phyloP scores from a whole-genome alignment of 129 eudicot genomes.

The Escallonia rubra region DNA sequence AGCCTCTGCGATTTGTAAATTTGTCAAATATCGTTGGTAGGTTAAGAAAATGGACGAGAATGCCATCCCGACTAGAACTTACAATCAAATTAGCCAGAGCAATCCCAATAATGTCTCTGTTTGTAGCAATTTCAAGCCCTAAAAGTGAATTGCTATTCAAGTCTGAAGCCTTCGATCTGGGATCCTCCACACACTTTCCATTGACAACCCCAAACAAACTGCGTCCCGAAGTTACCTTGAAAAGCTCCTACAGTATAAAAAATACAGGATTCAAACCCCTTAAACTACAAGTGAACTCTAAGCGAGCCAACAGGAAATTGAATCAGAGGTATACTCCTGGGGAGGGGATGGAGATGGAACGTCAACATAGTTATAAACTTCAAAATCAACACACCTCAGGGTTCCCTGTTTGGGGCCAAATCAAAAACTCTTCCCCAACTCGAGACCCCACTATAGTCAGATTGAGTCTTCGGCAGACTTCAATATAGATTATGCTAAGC shows the following conservation, averaged over 20 bases:
- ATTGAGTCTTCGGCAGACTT: constrained; percentile 84
- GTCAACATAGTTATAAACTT: not conserved
- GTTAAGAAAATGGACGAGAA: not conserved
- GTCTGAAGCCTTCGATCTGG: constrained; percentile 83
- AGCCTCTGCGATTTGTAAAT: constrained; percentile 44
- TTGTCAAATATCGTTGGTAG: not conserved
- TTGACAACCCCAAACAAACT: constrained; percentile 88
- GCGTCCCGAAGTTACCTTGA: constrained; percentile 75
- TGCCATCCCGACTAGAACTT: constrained; percentile 18
- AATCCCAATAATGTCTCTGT: constrained; percentile 87
- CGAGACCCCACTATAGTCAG: constrained; percentile 81
- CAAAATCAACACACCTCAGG: constrained; percentile 55
- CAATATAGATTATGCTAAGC: constrained; percentile 82
- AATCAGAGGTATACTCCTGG: no score
- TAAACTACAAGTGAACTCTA: not conserved
- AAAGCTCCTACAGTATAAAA: constrained; percentile 57
- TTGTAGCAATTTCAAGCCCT: constrained; percentile 75
- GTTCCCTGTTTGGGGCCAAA: constrained; percentile 81
- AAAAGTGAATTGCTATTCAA: constrained; percentile 58
- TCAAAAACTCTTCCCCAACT: constrained; percentile 84
- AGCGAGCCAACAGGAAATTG: not conserved
- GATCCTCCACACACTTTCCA: constrained; percentile 88
- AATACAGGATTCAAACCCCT: not conserved
- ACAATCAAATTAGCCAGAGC: constrained; percentile 84
- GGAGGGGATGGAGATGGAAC: no score